phyloP scores from a whole-genome alignment of 1,284 basidiomycete species.

The Ceratorhiza oryzae-sativae region DNA sequence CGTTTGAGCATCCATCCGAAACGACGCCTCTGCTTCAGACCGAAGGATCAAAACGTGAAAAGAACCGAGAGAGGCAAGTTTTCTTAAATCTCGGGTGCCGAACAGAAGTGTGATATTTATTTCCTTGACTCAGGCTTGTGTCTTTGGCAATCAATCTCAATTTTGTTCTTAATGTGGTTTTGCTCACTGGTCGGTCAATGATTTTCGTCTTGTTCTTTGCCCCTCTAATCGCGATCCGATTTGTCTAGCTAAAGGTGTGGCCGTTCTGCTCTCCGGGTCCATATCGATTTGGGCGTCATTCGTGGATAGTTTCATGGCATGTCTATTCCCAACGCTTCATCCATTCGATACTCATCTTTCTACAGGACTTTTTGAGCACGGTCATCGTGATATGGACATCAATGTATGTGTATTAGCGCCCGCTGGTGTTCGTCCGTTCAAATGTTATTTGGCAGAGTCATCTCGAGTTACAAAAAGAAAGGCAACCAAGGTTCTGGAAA shows the following conservation, averaged over 20 bases:
- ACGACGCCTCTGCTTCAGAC: constrained; percentile 11
- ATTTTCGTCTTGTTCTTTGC: neutral
- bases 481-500: constrained; percentile 6
- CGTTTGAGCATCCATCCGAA: constrained; percentile 27
- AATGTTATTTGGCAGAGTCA: neutral
- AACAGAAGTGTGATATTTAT: neutral
- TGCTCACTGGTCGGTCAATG: constrained; percentile 7
- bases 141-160: constrained; percentile 26
- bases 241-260: constrained; percentile 17
- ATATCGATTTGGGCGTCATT: constrained; percentile 36
- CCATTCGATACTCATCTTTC: neutral
- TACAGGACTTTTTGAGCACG: constrained; percentile 33
- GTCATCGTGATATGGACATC: constrained; percentile 34
- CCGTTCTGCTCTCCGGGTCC: constrained; percentile 24
- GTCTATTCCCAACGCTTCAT: neutral
- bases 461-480: constrained; percentile 24
- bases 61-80: constrained; percentile 3
- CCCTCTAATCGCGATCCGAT: neutral
- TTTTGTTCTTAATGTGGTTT: constrained; percentile 24
- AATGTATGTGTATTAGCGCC: neutral
- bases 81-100: neutral
- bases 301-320: constrained; percentile 34
- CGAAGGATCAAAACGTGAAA: constrained; percentile 25
- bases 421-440: neutral
- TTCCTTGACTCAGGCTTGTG: neutral